These are phyloP conservation scores for Populus hybrid DNA, from an alignment of 441 rosid genomes.

Conservation along the genomic window DNA sequence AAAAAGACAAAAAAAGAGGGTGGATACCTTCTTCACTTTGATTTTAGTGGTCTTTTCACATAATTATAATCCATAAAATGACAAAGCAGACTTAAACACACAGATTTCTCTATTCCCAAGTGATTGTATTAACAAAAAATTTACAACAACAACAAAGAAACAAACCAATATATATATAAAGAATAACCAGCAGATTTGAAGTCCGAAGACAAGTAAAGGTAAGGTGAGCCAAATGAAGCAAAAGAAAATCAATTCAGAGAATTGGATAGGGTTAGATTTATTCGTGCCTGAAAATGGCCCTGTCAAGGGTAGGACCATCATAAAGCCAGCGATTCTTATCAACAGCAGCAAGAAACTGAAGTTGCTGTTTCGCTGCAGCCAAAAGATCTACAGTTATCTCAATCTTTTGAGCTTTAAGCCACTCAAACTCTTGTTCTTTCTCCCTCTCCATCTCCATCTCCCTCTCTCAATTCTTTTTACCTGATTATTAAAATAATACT, in stretches of 20 bases:
- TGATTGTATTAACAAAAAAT: neutral
- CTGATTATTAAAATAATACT: neutral
- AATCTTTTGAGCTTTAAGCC: constrained; percentile 74
- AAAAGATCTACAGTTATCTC: constrained; percentile 53
- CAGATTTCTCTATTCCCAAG: neutral
- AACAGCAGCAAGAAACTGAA: constrained; percentile 62
- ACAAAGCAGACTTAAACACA: neutral
- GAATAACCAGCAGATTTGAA: neutral
- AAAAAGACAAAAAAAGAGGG: neutral
- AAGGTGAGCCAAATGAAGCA: neutral
- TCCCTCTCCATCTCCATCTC: constrained; percentile 32
- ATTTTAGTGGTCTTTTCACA: neutral
- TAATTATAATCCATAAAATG: neutral
- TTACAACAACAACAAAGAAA: neutral
- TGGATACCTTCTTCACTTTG: neutral
- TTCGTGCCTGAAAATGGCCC: constrained; percentile 59
- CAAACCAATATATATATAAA: neutral
- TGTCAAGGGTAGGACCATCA: constrained; percentile 56
- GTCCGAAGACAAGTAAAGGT: neutral
- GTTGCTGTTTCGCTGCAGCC: constrained; percentile 75
- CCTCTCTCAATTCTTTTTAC: constrained; percentile 24
- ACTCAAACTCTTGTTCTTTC: constrained; percentile 48
- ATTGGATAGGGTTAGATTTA: neutral
- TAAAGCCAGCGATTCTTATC: constrained; percentile 68
- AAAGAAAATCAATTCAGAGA: neutral